A percentile compares a stretch with the other conserved stretches of the same genome.
phyloP scores from a whole-genome alignment of 139 green algal genomes.

The Volvox reticuliferus region DNA sequence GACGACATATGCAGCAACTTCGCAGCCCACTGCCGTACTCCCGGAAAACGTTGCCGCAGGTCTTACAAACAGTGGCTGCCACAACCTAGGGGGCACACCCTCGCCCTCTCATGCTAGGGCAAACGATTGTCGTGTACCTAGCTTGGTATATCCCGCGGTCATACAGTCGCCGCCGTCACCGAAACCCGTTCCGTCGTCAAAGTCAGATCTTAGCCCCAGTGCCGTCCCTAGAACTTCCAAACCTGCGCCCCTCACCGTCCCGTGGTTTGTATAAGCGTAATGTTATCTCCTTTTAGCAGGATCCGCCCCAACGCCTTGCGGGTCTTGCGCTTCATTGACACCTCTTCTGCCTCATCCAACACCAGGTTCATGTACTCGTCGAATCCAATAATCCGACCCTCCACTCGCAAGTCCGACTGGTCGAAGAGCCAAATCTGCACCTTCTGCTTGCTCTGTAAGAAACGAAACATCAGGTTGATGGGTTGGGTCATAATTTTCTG shows the following conservation, averaged over 20 bases:
- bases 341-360: constrained; percentile 98
- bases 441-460: constrained; percentile 94
- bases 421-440: constrained; percentile 99
- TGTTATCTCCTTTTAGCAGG: constrained; percentile 98
- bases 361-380: constrained; percentile 99
- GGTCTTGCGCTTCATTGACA: constrained; percentile 95
- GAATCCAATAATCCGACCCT: constrained; percentile 98
- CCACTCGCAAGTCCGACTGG: constrained; percentile 92
- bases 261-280: constrained; percentile 96
- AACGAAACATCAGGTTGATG: constrained; percentile 98
- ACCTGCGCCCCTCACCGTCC: constrained; percentile 21
- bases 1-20: no score
- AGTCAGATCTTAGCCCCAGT: not conserved
- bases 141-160: no score
- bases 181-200: not conserved
- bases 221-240: not conserved
- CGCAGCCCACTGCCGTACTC: no score
- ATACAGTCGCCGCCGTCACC: not conserved
- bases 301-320: constrained; percentile 95
- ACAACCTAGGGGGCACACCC: no score
- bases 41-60: no score
- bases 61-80: no score
- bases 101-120: no score
- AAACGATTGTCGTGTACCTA: no score
- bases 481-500: constrained; percentile 83